Conservation (phyloP, 2,329 filamentous ascomycete genomes). For the Talaromyces marneffei region DNA sequence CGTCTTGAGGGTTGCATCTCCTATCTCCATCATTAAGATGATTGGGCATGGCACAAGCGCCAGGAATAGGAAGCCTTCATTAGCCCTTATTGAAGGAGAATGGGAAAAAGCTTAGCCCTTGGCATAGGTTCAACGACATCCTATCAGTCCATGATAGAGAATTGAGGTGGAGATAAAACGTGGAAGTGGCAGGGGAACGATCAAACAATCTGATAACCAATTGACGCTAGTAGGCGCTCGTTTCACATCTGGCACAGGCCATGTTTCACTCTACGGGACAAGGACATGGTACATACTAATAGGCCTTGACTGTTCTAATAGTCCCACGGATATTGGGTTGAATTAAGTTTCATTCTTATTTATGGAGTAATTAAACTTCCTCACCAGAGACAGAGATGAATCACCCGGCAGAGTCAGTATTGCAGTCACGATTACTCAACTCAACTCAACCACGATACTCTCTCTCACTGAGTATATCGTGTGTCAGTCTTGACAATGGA, state of each 20-base stretch:
- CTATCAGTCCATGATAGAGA: not conserved
- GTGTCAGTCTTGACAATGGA: not conserved
- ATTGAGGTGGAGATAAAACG: not conserved
- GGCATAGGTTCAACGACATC: not conserved
- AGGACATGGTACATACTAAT: not conserved
- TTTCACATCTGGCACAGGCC: constrained; percentile 9
- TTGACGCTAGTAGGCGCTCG: constrained; percentile 5
- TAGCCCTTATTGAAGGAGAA: not conserved
- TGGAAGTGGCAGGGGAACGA: not conserved
- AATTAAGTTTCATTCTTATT: not conserved
- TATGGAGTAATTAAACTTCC: not conserved
- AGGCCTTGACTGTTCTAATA: not conserved
- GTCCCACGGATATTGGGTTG: not conserved
- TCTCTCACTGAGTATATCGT: too few relatives aligned
- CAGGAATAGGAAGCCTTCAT: not conserved
- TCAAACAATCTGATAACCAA: not conserved
- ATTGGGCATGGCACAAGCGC: constrained; percentile 1
- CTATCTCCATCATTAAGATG: not conserved
- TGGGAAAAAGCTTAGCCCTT: not conserved
- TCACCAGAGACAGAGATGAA: not conserved
- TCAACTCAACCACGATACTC: too few relatives aligned
- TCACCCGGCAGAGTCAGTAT: not conserved
- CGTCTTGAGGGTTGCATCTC: not conserved
- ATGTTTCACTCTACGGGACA: not conserved
- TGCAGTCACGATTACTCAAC: not conserved